Base-by-base conservation (phyloP, 2,329 filamentous ascomycete genomes). In the Apiospora marii region DNA sequence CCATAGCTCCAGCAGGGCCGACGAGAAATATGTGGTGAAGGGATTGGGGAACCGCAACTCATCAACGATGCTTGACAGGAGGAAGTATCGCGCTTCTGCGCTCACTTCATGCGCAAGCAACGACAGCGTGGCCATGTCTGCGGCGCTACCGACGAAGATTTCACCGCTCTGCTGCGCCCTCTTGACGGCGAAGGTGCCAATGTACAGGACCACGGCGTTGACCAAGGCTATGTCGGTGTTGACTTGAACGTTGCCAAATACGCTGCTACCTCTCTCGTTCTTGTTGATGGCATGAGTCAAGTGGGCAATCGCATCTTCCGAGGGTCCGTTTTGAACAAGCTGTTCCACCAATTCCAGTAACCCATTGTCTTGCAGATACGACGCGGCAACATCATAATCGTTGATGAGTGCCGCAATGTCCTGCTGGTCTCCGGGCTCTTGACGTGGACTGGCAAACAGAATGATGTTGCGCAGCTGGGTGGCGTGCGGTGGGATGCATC, bases 21-120 rank as follows among this genome's bases (percentile, higher is more conserved):
- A 94, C 80, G 92, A 95, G 84, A 98, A 99, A 84, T 96, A 99
- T 79, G 95, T 93, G 16, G 96, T 99, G 79, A 97, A 92, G 68
- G 92, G 91, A 80, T 95, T 97, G 14, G 95, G 94, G 81, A 93
- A 97, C 74, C 96, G 93, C 68, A 99, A 89, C 83, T 98, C 95
- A 82, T 98, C 97, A 72, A 94, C 89, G 80, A 99, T 94, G 76
- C 93, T 94, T 77, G 89, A 91, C 72, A 98, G 84, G 73, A 99
- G 86, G 80, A 94, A 93, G 84, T 98, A 98, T 71, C 95, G 92
- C 30, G 92, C 91, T 82, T 97, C 94, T 0, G 93, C 89, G 51
- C 89, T 87, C 51, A 97, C 86, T 74, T 93, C 92, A 77, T 93
- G 92, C 13, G 94, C 89, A 43, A 99, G 87, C 77, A 93, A 91